Conservation (phyloP, 2,329 filamentous ascomycete species). For the Spiromastix sp. region DNA sequence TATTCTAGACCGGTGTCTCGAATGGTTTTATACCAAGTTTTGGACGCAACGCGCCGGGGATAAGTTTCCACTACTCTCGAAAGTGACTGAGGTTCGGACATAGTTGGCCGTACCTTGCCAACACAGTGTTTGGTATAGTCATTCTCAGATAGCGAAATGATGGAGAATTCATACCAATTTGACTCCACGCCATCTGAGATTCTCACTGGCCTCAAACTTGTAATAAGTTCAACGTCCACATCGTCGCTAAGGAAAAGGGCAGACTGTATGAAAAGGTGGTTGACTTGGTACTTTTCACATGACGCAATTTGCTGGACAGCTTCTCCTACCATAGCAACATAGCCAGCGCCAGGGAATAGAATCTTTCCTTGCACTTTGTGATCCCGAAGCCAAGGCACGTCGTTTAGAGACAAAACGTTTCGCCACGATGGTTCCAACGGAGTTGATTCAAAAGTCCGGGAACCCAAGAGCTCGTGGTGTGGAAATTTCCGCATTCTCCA, state of each 20-base stretch:
- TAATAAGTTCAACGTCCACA: slow-evolving; percentile 21
- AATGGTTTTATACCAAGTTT: background rate
- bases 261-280: background rate
- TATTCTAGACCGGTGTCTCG: background rate
- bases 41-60: too few relatives aligned
- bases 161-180: slow-evolving; percentile 12
- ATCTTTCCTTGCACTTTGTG: slow-evolving; percentile 28
- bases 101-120: slow-evolving; percentile 6
- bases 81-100: background rate
- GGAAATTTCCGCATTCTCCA: slow-evolving; percentile 10
- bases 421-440: slow-evolving; percentile 26
- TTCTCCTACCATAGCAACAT: slow-evolving; percentile 33
- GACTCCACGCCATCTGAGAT: background rate
- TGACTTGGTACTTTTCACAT: background rate
- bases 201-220: slow-evolving; percentile 14
- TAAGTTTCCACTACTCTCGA: background rate
- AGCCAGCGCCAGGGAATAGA: slow-evolving; percentile 34
- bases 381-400: slow-evolving; percentile 31
- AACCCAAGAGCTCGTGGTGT: slow-evolving; percentile 14
- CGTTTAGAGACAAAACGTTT: slow-evolving; percentile 23
- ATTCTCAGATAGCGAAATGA: slow-evolving; percentile 1
- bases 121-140: slow-evolving; percentile 9
- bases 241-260: slow-evolving; percentile 16
- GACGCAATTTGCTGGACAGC: slow-evolving; percentile 23
- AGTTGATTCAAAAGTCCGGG: slow-evolving; percentile 17